Evolutionary conservation across 1,284 basidiomycete genomes (phyloP), one percentile per base, ranked within the genome.

Genomic region (Pascua sp.): DNA sequence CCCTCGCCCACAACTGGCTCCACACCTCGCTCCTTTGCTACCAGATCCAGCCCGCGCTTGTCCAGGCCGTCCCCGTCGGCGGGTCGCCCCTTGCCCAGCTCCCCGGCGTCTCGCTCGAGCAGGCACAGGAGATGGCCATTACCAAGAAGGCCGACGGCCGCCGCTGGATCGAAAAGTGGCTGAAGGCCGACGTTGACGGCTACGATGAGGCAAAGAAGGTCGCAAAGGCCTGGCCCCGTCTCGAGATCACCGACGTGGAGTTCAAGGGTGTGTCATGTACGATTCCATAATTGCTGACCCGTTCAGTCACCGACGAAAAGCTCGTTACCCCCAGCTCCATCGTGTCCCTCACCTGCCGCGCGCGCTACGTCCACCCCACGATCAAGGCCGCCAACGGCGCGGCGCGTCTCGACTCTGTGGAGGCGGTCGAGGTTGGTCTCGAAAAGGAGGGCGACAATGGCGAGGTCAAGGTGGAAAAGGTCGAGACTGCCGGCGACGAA

Each of bases 1-100:
- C 88, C 0, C 82, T 90, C 18, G 84, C 93, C 0, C 90, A 93
- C 69, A 93, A 86, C 73, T 98, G 94, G 93, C 84, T 98, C n/a
- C 73, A 83, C 11, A 87, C 91, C 1, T 87, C 91, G 0, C 79
- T 92, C 38, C 80, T 84, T 37, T 81, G 88, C 61, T 89, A 95
- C 84, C 86, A 87, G 49, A 80, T 98, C 16, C 88, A 94, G 61
- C 85, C 90, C 13, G 86, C 86, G 73, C 80, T 98, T 47, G 83
- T 87, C 0, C 96, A 98, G 77, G 95, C 91, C 0, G 79, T 95
- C 13, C 82, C 86, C 10, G 86, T 88, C 5, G 81, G 67, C 49
- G 57, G 73, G 78, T 58, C 82, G 3, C 72, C 77, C 40, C 80
- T 88, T 17, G 84, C 88, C 0, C 91, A 95, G 50, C 80, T 96